Evolutionary conservation across 2,329 filamentous ascomycete species (phyloP).

Genomic region (Cyphellophora attinorum): DNA sequence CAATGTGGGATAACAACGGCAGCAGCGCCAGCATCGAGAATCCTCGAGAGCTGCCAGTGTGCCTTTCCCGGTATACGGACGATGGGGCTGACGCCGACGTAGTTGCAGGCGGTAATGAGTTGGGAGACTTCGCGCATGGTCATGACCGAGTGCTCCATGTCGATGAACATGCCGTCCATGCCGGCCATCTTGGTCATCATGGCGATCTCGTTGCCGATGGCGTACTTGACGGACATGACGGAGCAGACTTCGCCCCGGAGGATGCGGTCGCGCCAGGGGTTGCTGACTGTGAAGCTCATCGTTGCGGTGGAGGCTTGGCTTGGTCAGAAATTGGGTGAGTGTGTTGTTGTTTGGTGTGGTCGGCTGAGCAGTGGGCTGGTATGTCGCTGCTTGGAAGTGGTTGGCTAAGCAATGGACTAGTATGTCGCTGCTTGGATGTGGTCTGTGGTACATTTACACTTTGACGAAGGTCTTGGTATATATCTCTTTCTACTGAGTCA

Average conservation of each 20-base stretch:
- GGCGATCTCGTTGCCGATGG: conserved; percentile 26
- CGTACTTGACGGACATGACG: conserved; percentile 23
- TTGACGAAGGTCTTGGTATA: too few species aligned
- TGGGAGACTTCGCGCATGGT: conserved; percentile 27
- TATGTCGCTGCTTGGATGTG: too few species aligned
- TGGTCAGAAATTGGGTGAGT: too few species aligned
- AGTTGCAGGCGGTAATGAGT: conserved; percentile 29
- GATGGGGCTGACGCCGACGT: conserved; percentile 30
- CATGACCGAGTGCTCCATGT: conserved; percentile 36
- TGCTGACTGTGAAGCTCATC: too few species aligned
- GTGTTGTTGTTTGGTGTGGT: too few species aligned
- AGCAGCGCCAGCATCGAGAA: conserved; percentile 32
- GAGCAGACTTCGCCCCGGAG: conserved; percentile 22
- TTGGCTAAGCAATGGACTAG: too few species aligned
- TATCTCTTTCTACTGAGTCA: too few species aligned
- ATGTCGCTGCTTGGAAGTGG: too few species aligned
- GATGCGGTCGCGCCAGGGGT: conserved; percentile 23
- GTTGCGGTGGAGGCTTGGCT: too few species aligned
- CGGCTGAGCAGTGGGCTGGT: too few species aligned
- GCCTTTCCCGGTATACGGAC: conserved; percentile 32
- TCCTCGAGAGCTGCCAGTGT: conserved; percentile 27
- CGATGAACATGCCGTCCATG: conserved; percentile 33
- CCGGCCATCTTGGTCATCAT: conserved; percentile 33
- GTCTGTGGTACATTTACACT: too few species aligned
- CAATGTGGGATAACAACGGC: conserved; percentile 35